Conservation (phyloP, 768 basidiomycete species). For the Suillus placidus region DNA sequence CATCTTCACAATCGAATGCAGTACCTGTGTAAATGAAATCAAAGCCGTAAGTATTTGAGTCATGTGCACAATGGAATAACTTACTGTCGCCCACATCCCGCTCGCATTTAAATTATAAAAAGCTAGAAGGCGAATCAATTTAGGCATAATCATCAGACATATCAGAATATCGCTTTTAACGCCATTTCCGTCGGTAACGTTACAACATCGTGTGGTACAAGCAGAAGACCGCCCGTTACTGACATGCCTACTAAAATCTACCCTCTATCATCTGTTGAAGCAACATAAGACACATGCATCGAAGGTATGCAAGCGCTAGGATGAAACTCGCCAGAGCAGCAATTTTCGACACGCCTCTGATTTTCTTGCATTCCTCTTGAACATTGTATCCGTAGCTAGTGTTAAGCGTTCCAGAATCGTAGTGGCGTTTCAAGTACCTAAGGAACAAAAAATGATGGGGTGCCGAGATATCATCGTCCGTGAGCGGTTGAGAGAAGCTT, state of each 20-base stretch:
- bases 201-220: background rate
- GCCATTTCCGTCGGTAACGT: background rate
- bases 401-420: slow-evolving; percentile 51
- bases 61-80: too few relatives aligned
- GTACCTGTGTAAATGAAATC: too few relatives aligned
- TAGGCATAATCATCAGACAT: background rate
- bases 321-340: slow-evolving; percentile 40
- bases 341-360: slow-evolving; percentile 51
- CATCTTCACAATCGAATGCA: too few relatives aligned
- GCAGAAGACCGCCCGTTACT: background rate
- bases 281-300: background rate
- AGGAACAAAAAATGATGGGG: background rate
- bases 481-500: background rate
- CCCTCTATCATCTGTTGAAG: background rate
- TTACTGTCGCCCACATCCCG: slow-evolving; percentile 24
- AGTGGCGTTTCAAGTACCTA: slow-evolving; percentile 68
- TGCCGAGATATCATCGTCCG: background rate
- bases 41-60: too few relatives aligned
- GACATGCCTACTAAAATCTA: background rate
- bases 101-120: background rate
- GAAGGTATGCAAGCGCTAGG: background rate
- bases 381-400: slow-evolving; percentile 55
- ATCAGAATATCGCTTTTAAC: background rate
- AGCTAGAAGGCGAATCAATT: background rate
- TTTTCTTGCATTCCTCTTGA: slow-evolving; percentile 64